These are phyloP conservation scores for Quercus tomentella DNA, from an alignment of 331 rosid genomes.

Conservation along the genomic window DNA sequence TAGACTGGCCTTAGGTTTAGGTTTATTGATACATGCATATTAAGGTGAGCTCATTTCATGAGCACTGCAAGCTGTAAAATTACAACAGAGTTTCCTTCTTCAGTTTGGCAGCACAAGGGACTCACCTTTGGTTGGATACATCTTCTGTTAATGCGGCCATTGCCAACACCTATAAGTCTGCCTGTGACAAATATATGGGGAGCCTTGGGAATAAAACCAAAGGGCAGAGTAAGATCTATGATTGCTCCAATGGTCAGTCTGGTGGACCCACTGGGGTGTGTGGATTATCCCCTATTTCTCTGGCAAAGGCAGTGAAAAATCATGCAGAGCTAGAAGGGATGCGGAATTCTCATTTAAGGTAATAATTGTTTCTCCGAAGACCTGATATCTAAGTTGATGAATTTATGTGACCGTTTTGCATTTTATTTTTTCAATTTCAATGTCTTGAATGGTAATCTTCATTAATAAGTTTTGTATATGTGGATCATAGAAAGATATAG, in stretches of 20 bases:
- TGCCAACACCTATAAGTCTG: constrained; percentile 64
- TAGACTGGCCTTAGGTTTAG: not conserved
- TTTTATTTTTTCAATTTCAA: constrained; percentile 16
- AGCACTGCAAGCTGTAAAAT: not conserved
- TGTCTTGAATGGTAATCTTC: constrained; percentile 10
- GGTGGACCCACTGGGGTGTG: constrained; percentile 43
- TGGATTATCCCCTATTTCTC: constrained; percentile 63
- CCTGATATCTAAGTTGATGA: constrained; percentile 5
- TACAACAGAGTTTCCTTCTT: constrained; percentile 22
- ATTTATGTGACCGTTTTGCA: not conserved
- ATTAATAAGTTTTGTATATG: not conserved
- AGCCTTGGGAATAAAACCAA: constrained; percentile 40
- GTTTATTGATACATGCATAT: not conserved
- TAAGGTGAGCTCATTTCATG: not conserved
- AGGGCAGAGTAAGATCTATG: constrained; percentile 30
- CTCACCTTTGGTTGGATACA: constrained; percentile 79
- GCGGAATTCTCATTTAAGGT: constrained; percentile 84
- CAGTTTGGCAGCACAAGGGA: constrained; percentile 76
- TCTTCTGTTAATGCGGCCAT: constrained; percentile 89
- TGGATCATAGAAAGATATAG: not conserved
- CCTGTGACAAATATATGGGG: constrained; percentile 52
- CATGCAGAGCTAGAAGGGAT: constrained; percentile 82
- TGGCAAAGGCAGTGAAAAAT: constrained; percentile 87
- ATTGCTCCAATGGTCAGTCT: constrained; percentile 35
- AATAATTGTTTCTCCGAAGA: constrained; percentile 11